Evolutionary conservation across 257 asterid species (phyloP).

Genomic region (Solanum appendiculatum): DNA sequence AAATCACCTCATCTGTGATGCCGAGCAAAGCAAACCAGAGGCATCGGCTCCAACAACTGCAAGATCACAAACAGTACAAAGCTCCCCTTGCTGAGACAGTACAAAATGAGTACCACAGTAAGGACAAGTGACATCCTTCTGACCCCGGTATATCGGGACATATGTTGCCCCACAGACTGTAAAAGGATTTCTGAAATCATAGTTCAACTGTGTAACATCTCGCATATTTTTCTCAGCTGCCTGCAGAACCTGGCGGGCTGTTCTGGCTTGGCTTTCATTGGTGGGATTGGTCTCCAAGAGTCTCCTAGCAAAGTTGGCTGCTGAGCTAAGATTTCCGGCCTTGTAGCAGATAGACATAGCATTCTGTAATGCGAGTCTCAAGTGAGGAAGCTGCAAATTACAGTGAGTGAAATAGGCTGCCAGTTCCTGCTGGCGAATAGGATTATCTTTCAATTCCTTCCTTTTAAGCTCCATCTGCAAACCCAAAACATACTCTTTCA

Average conservation of each 20-base stretch:
- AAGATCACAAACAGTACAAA: conserved; percentile 70
- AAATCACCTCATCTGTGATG: conserved; percentile 62
- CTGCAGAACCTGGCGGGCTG: conserved; percentile 68
- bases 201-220: conserved; percentile 55
- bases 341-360: conserved; percentile 65
- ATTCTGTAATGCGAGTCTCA: conserved; percentile 53
- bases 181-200: conserved; percentile 83
- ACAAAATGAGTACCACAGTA: conserved; percentile 63
- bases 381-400: conserved; percentile 67
- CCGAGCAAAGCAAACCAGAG: conserved; percentile 77
- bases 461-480: conserved; percentile 75
- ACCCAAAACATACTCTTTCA: conserved; percentile 66
- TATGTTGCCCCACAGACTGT: conserved; percentile 79
- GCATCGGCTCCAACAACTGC: conserved; percentile 80
- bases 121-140: conserved; percentile 69
- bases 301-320: conserved; percentile 71
- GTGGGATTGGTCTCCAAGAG: conserved; percentile 74
- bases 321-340: conserved; percentile 50
- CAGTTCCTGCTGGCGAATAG: conserved; percentile 78
- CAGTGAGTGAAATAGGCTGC: conserved; percentile 94
- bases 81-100: conserved; percentile 48
- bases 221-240: conserved; percentile 73
- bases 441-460: conserved; percentile 59
- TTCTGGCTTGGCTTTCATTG: conserved; percentile 42
- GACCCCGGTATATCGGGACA: conserved; percentile 78